Evolutionary conservation across 2,329 filamentous ascomycete species (phyloP), one percentile per base, ranked within the genome.

Genomic region (Ophiosphaerella korrae): DNA sequence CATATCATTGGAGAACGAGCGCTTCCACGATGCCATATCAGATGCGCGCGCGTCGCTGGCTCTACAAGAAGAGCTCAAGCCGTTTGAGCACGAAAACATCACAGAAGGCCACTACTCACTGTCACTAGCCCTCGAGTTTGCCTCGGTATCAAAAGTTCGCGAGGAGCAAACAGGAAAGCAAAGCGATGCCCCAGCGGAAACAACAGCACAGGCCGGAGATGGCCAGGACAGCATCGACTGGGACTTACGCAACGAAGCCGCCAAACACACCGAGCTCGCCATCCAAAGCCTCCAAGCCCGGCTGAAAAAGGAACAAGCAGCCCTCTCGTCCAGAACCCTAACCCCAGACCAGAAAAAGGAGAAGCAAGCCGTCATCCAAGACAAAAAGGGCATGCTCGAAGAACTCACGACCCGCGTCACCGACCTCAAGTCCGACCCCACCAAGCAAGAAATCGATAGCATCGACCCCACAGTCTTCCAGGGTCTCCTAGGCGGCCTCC

Each of bases 71-170:
- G 82, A 88, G 43, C 82, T 97, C 2, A 92, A 90, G 69, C 83
- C 90, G 0, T 82, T 88, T 42, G 90, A 95, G 55, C 91, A 90
- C 12, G 89, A 92, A 63, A 83, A 95, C 44, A 83, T 97, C 49
- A 93, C 94, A 36, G 94, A 99, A 78, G 93, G 90, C 13, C 92
- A 99, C 77, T 99, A 89, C 80, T 97, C 97, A 76, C 86, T 99
- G 23, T 96, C 93, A 0, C 84, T 99, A 13, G 94, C 94, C 0
- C 83, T 99, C 24, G 94, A 99, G 70, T 97, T 97, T 63, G 90
- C 90, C 3, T 94, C 91, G 0, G 85, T 94, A 39, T 89, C 87
- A 5, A 81, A 80, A 14, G 80, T 83, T 1, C 75, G 80, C 11
- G 82, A 82, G 13, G 80, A 83, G 38, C 76, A 79, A 45, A 60